Base-by-base conservation (phyloP, 805 yeast species). In the Myxozyma sirexii region DNA sequence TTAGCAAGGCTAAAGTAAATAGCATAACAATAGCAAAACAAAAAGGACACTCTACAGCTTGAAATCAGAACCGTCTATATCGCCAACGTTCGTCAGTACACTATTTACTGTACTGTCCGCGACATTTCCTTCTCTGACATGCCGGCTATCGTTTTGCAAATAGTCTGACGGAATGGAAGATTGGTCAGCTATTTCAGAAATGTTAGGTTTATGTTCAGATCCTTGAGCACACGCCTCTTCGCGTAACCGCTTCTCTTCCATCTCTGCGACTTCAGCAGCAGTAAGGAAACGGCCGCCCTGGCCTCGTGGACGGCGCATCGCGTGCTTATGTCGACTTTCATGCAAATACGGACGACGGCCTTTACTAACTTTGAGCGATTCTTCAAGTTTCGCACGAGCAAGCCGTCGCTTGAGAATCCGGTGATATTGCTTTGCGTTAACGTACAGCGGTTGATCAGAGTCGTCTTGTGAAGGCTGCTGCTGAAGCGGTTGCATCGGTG, bases 251-350 rank as follows among this genome's bases (percentile, higher is more conserved):
- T 49, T 49, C 51, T 46, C 53, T 24, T 56, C 54, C 47, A 54
- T 39, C 62, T 81, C 86, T 12, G 83, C 86, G 46, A 82, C 87
- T 64, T 83, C 89, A 10, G 97, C 96, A 13, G 98, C 97, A 0
- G 99, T 94, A 60, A 94, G 76, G 67, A 94, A 94, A 62, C 99
- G 80, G 5, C 99, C 99, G 33, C 99, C 99, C 76, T 94, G 98
- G 27, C 99, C 99, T 68, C 99, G 84, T 15, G 99, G 98, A 72
- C 99, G 83, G 71, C 98, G 82, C 99, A 94, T 94, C 2, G 99
- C 99, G 73, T 94, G 99, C 72, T 94, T 93, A 73, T 94, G 99
- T 69, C 99, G 82, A 19, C 97, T 90, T 74, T 94, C 99, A 72
- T 94, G 99, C 51, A 94, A 74, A 74, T 96, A 93, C 12, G 98